Conservation (phyloP, 2,329 filamentous ascomycete species). For the Colletotrichum paranaense region DNA sequence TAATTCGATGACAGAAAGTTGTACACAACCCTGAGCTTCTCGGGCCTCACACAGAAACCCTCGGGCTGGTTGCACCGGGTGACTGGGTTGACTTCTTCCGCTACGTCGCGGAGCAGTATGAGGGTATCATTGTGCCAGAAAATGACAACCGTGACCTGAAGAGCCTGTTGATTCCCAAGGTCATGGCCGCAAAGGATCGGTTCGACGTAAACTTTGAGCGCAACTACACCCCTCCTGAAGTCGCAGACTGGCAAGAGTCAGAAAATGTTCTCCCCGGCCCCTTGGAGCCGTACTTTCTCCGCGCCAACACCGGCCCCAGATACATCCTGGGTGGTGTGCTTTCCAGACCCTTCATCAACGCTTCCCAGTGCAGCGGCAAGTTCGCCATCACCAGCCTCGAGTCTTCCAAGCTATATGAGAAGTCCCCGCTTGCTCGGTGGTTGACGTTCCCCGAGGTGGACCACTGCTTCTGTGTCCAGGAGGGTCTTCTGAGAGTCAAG, state of each 20-base stretch:
- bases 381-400: constrained; percentile 67
- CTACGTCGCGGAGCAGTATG: constrained; percentile 64
- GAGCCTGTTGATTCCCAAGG: constrained; percentile 62
- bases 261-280: constrained; percentile 53
- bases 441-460: constrained; percentile 59
- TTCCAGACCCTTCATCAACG: constrained; percentile 59
- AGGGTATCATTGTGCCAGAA: constrained; percentile 61
- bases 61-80: constrained; percentile 66
- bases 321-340: constrained; percentile 58
- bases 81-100: constrained; percentile 73
- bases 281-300: constrained; percentile 60
- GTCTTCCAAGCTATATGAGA: constrained; percentile 49
- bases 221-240: constrained; percentile 57
- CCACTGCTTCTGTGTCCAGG: constrained; percentile 62
- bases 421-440: constrained; percentile 47
- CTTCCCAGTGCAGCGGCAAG: constrained; percentile 56
- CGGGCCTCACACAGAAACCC: constrained; percentile 64
- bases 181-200: constrained; percentile 65
- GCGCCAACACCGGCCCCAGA: constrained; percentile 59
- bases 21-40: constrained; percentile 67
- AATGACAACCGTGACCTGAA: constrained; percentile 63
- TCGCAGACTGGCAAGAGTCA: constrained; percentile 52
- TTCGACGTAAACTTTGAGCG: constrained; percentile 67
- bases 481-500: constrained; percentile 56
- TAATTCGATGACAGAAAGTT: constrained; percentile 48